Evolutionary conservation across 805 yeast genomes (phyloP).

Genomic region (Brettanomyces nanus): DNA sequence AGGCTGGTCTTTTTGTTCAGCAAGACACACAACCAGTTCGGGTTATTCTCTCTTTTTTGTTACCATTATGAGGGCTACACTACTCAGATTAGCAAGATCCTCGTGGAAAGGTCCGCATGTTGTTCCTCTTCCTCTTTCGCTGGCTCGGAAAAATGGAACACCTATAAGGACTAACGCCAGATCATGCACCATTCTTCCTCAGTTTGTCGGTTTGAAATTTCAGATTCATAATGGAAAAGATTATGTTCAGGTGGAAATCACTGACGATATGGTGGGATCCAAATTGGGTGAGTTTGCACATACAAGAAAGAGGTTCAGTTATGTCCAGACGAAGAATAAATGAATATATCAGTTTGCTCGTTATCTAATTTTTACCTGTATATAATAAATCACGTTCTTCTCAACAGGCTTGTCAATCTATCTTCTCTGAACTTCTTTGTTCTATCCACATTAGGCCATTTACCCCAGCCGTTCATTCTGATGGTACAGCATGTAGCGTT

Average conservation of each 20-base stretch:
- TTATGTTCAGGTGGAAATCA: slow-evolving; percentile 77
- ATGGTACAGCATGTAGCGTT: slow-evolving; percentile 89
- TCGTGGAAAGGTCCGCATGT: slow-evolving; percentile 82
- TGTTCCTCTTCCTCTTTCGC: slow-evolving; percentile 88
- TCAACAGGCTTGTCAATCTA: slow-evolving; percentile 26
- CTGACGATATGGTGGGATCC: slow-evolving; percentile 95
- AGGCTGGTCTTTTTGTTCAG: no score
- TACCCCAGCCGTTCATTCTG: slow-evolving; percentile 85
- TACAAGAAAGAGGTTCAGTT: slow-evolving; percentile 81
- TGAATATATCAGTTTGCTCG: slow-evolving; percentile 9
- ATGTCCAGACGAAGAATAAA: slow-evolving; percentile 68
- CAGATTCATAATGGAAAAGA: slow-evolving; percentile 96
- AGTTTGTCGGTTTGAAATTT: slow-evolving; percentile 88
- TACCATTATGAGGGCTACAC: slow-evolving; percentile 32
- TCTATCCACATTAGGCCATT: slow-evolving; percentile 78
- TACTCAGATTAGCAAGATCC: slow-evolving; percentile 38
- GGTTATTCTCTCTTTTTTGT: no score
- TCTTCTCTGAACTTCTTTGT: slow-evolving; percentile 79
- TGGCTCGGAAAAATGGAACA: slow-evolving; percentile 69
- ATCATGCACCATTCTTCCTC: slow-evolving; percentile 89
- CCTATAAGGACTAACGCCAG: slow-evolving; percentile 96
- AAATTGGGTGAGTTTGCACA: slow-evolving; percentile 94
- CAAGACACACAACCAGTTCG: no score
- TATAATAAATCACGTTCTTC: not conserved
- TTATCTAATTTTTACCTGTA: not conserved